Base-by-base conservation (phyloP, 768 basidiomycete genomes). In the Mycena maculata region DNA sequence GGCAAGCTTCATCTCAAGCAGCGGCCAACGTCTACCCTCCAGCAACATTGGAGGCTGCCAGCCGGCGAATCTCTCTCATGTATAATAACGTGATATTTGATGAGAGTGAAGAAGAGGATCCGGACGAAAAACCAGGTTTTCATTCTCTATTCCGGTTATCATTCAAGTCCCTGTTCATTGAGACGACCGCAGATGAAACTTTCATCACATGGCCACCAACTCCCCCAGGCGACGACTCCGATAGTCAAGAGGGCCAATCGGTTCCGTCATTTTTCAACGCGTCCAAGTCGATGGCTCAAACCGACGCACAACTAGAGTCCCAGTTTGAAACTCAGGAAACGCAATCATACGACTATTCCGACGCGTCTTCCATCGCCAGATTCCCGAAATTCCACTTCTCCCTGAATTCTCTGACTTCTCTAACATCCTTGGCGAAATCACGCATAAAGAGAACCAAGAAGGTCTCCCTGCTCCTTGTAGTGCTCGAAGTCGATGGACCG, bases 361-460 rank as follows among this genome's bases (percentile, higher is more conserved):
- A 90, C 69, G 83, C 87, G 1, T 90, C 90, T 0, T 93, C 92
- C 20, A 91, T 94, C 68, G 87, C 84, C 11, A 85, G 83, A 12
- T 94, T 94, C 71, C 93, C 93, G 4, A 78, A 82, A 10, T 94
- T 93, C 72, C 88, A 91, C 67, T 93, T 95, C 78, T 89, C 82
- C 70, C 78, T 92, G 20, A 87, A 92, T 74, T 72, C 80, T 0
- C 75, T 94, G 22, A 84, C 86, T 0, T 78, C 87, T 3, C 79
- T 94, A 2, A 78, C 85, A 2, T 85, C 73, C 28, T 73, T 82
- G 20, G 53, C 67, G 0, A 65, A 67, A 36, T 72, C 74, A 18
- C 76, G 77, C 33, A 71, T 76, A 20, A 81, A 75, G 67, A 80
- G 80, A 11, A 81, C 84, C 36, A 77, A 74, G n/a, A 90, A 89